A percentile compares a stretch with the other conserved stretches of the same genome.
Conservation (phyloP, 2,329 filamentous ascomycete genomes). For the Diplodia scrobiculata region DNA sequence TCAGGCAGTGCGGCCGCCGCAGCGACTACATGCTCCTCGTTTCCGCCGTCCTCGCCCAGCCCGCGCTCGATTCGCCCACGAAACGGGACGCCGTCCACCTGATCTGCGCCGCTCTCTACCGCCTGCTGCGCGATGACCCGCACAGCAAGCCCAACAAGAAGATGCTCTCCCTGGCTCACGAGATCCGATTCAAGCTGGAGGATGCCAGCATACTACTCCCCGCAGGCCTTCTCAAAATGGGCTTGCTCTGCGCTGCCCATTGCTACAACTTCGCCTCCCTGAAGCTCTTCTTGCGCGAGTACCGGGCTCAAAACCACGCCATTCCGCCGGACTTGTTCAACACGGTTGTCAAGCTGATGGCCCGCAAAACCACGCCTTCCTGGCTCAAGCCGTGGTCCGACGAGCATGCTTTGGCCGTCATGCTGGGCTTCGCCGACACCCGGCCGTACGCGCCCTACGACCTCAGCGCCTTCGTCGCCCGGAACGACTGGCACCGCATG, state of each 20-base stretch:
- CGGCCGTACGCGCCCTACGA: neutral
- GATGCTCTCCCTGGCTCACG: slow-evolving; percentile 1
- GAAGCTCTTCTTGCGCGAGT: neutral
- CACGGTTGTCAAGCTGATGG: neutral
- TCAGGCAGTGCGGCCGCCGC: neutral
- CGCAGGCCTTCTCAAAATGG: neutral
- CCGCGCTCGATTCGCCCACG: neutral
- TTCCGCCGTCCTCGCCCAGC: neutral
- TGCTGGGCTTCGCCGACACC: slow-evolving; percentile 4
- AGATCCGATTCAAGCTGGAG: slow-evolving; percentile 20
- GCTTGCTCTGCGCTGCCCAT: slow-evolving; percentile 5
- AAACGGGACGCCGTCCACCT: neutral
- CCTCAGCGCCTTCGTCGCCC: neutral
- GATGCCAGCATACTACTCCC: neutral
- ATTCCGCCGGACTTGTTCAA: neutral
- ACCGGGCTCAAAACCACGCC: no score
- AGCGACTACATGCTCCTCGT: slow-evolving; percentile 6
- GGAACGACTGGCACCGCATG: neutral
- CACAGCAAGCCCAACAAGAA: neutral
- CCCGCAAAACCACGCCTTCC: neutral
- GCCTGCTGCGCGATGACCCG: neutral
- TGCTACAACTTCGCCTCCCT: slow-evolving; percentile 6
- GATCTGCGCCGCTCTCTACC: neutral
- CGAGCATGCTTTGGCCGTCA: neutral
- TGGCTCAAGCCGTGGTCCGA: neutral